Evolutionary conservation across 306 rosid species (phyloP).

Genomic region (Arachis stenosperma): DNA sequence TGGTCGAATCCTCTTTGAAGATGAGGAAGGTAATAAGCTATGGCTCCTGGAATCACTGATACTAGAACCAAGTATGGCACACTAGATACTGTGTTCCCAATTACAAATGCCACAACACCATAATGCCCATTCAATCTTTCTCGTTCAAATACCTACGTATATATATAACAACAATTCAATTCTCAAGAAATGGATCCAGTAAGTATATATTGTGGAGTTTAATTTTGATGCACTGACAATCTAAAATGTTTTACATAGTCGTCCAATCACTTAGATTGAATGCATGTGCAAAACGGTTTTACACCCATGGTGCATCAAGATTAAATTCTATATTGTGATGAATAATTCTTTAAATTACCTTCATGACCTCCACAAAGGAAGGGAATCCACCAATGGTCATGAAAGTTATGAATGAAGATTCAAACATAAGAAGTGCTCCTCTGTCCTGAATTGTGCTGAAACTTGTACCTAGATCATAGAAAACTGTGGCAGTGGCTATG

Average conservation of each 20-base stretch:
- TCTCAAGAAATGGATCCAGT: too few relatives aligned
- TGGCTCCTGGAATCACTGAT: constrained; percentile 57
- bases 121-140: constrained; percentile 81
- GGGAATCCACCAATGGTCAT: constrained; percentile 91
- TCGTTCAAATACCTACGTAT: constrained; percentile 55
- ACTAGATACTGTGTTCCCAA: constrained; percentile 66
- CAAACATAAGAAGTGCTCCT: constrained; percentile 59
- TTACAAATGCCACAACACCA: constrained; percentile 55
- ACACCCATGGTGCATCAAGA: too few relatives aligned
- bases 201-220: too few relatives aligned
- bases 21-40: constrained; percentile 55
- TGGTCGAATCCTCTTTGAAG: constrained; percentile 55
- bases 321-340: neutral
- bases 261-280: too few relatives aligned
- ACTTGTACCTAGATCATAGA: constrained; percentile 40
- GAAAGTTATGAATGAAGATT: constrained; percentile 65
- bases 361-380: constrained; percentile 86
- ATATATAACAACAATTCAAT: too few relatives aligned
- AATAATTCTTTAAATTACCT: constrained; percentile 42
- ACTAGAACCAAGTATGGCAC: constrained; percentile 54
- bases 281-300: too few relatives aligned
- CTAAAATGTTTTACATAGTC: too few relatives aligned
- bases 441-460: constrained; percentile 61
- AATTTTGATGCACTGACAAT: too few relatives aligned
- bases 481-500: constrained; percentile 49